These are phyloP conservation scores for Cryptosporidium bovis DNA, from an alignment of 169 alveolate species.

Conservation along the genomic window DNA sequence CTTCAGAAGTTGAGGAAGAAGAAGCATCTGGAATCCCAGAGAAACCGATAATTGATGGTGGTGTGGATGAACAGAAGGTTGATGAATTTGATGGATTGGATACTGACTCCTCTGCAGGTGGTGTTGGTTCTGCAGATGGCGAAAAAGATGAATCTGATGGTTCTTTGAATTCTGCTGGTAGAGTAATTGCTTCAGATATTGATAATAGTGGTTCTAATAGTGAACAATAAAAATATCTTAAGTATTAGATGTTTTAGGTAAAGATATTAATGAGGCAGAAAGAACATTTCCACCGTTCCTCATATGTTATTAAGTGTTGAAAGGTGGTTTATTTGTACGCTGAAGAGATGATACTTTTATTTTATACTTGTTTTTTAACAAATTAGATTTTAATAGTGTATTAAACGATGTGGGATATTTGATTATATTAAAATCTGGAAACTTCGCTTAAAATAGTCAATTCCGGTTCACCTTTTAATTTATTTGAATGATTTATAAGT, in stretches of 20 bases:
- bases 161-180: conserved; percentile 52
- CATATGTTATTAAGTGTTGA: too few relatives aligned
- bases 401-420: too few relatives aligned
- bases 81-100: neutral
- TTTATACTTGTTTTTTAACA: too few relatives aligned
- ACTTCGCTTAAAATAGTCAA: too few relatives aligned
- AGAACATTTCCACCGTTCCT: too few relatives aligned
- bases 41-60: neutral
- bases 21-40: neutral
- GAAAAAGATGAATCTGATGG: neutral
- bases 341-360: too few relatives aligned
- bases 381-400: too few relatives aligned
- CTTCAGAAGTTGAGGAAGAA: neutral
- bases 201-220: conserved; percentile 60
- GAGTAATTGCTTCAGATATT: conserved; percentile 33
- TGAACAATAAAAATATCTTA: neutral
- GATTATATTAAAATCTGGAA: too few relatives aligned
- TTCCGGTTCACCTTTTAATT: too few relatives aligned
- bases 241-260: neutral
- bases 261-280: too few relatives aligned
- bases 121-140: neutral
- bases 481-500: too few relatives aligned
- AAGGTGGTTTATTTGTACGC: too few relatives aligned
- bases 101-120: neutral
- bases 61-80: neutral